Conservation (phyloP, 1,284 basidiomycete genomes). For the Tilletia horrida region DNA sequence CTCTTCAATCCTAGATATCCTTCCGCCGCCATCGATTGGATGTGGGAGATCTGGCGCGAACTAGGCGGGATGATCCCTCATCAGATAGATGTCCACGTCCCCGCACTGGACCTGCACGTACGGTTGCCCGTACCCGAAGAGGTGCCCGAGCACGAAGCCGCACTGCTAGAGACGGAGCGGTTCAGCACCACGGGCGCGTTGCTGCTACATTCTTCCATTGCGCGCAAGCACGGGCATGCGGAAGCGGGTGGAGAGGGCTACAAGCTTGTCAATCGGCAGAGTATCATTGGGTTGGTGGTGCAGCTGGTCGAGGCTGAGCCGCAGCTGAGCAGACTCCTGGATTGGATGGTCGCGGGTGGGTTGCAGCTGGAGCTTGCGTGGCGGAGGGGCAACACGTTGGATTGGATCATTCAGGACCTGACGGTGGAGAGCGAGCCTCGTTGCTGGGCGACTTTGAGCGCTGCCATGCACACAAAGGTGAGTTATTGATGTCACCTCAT, state of each 20-base stretch:
- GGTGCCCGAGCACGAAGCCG: slow-evolving; percentile 51
- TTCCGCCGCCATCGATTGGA: slow-evolving; percentile 73
- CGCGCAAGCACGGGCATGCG: slow-evolving; percentile 5
- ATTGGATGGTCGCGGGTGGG: slow-evolving; percentile 56
- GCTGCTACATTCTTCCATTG: slow-evolving; percentile 6
- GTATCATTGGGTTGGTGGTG: slow-evolving; percentile 61
- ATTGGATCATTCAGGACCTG: slow-evolving; percentile 73
- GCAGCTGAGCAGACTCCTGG: background rate
- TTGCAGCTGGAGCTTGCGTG: slow-evolving; percentile 70
- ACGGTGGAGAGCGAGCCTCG: slow-evolving; percentile 66
- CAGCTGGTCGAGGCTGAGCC: slow-evolving; percentile 13
- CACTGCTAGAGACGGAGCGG: slow-evolving; percentile 24
- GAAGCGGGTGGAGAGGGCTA: slow-evolving; percentile 49
- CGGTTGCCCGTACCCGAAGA: slow-evolving; percentile 65
- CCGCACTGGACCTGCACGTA: slow-evolving; percentile 63
- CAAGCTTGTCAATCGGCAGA: slow-evolving; percentile 62
- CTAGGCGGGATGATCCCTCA: slow-evolving; percentile 61
- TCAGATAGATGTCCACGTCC: slow-evolving; percentile 59
- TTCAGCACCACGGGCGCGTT: slow-evolving; percentile 48
- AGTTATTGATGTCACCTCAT: slow-evolving; percentile 27
- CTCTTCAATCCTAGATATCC: slow-evolving; percentile 66
- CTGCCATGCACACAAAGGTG: slow-evolving; percentile 69
- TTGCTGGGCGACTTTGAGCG: slow-evolving; percentile 70
- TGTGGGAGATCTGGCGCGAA: slow-evolving; percentile 73
- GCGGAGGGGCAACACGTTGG: slow-evolving; percentile 68